Percentiles rank a stretch among this genome's conserved stretches.
Conservation (phyloP, 306 rosid genomes). For the Rosa chinensis region DNA sequence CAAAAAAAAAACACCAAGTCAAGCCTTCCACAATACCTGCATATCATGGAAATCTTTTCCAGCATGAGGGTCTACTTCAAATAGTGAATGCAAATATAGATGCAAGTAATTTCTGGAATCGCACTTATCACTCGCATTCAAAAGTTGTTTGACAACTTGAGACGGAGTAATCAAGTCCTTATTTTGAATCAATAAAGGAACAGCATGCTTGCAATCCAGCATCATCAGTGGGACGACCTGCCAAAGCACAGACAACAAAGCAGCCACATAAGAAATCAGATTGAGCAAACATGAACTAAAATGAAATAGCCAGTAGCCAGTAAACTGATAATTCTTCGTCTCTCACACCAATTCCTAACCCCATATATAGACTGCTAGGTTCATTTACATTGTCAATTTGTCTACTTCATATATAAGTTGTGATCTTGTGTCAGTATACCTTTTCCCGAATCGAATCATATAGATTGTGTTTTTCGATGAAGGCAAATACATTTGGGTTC, state of each 20-base stretch:
- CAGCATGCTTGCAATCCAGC: slow-evolving; percentile 93
- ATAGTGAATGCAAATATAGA: slow-evolving; percentile 84
- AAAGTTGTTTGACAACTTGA: slow-evolving; percentile 81
- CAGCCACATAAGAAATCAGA: slow-evolving; percentile 1
- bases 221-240: slow-evolving; percentile 90
- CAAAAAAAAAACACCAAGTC: not conserved
- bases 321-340: slow-evolving; percentile 11
- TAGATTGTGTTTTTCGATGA: slow-evolving; percentile 79
- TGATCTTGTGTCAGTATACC: slow-evolving; percentile 47
- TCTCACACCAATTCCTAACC: slow-evolving; percentile 25
- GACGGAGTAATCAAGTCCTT: slow-evolving; percentile 67
- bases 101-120: slow-evolving; percentile 76
- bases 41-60: slow-evolving; percentile 93
- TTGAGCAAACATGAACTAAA: slow-evolving; percentile 12
- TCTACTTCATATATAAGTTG: slow-evolving; percentile 7
- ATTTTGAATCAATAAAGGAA: slow-evolving; percentile 68
- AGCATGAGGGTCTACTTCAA: slow-evolving; percentile 85
- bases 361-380: slow-evolving; percentile 13
- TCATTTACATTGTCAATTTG: slow-evolving; percentile 20
- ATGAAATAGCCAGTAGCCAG: not conserved
- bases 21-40: slow-evolving; percentile 60
- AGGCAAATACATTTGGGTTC: slow-evolving; percentile 89
- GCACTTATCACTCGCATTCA: slow-evolving; percentile 48
- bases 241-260: slow-evolving; percentile 29
- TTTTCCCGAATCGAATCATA: slow-evolving; percentile 76